Percentiles rank a stretch among this genome's conserved stretches.
These are phyloP conservation scores for Suillus cothurnatus DNA, from an alignment of 768 basidiomycete species.

Conservation along the genomic window DNA sequence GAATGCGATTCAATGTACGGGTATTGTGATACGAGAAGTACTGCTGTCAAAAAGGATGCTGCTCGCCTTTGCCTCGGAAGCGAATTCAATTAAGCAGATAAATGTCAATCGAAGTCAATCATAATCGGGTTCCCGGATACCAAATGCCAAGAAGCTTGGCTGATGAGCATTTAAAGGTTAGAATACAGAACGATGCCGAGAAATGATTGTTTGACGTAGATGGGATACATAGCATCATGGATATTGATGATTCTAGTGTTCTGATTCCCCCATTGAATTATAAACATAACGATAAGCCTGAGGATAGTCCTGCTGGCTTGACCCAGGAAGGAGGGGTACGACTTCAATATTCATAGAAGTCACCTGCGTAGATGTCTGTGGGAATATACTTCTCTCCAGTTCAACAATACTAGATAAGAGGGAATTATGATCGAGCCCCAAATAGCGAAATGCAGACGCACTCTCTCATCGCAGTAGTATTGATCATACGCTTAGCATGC, in stretches of 20 bases:
- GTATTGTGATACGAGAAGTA: too few relatives aligned
- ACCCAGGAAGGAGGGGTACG: neutral
- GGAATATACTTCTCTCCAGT: slow-evolving; percentile 40
- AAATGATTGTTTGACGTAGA: neutral
- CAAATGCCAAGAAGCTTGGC: neutral
- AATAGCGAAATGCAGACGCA: slow-evolving; percentile 28
- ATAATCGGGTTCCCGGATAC: neutral
- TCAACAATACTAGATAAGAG: slow-evolving; percentile 52
- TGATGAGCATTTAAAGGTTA: neutral
- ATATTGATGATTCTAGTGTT: neutral
- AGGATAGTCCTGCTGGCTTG: neutral
- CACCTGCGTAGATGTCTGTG: slow-evolving; percentile 29
- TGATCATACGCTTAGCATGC: slow-evolving; percentile 69
- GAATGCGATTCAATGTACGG: too few relatives aligned
- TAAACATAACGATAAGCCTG: slow-evolving; percentile 2
- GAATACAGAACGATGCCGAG: neutral
- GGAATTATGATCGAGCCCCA: neutral
- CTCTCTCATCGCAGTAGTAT: slow-evolving; percentile 80
- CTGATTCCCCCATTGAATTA: neutral
- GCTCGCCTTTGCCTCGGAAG: neutral
- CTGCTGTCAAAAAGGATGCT: too few relatives aligned
- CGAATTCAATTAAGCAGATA: neutral
- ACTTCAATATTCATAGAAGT: neutral
- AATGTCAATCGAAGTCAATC: neutral
- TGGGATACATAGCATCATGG: neutral